Evolutionary conservation across 768 basidiomycete species (phyloP).

Genomic region (Termitomyces sp.): DNA sequence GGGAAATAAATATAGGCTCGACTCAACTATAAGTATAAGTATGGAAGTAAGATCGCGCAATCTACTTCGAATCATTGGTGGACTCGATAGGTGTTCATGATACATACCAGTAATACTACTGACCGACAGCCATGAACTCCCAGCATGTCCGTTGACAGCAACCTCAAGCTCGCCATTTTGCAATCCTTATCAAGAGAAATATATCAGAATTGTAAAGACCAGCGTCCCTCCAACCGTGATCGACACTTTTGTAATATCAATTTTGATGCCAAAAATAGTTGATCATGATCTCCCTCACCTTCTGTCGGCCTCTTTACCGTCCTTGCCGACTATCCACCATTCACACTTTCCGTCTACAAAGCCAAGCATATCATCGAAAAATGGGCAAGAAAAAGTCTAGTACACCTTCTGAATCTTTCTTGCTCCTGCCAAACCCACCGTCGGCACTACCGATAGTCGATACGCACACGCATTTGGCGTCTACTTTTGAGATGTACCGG

Average conservation of each 20-base stretch:
- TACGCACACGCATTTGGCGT: constrained; percentile 81
- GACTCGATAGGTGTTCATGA: too few relatives aligned
- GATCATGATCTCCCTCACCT: constrained; percentile 2
- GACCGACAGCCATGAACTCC: not conserved
- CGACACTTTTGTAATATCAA: not conserved
- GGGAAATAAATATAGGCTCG: too few relatives aligned
- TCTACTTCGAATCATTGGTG: too few relatives aligned
- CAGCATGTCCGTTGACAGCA: too few relatives aligned
- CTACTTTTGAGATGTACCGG: constrained; percentile 63
- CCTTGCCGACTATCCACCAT: not conserved
- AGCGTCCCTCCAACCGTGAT: not conserved
- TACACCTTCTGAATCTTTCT: constrained; percentile 28
- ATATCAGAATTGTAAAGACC: not conserved
- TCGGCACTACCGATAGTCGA: constrained; percentile 53
- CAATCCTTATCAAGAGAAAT: not conserved
- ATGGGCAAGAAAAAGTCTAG: constrained; percentile 37
- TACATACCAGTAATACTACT: too few relatives aligned
- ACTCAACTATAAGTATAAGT: too few relatives aligned
- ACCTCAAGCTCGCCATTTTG: too few relatives aligned
- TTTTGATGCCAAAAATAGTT: constrained; percentile 1
- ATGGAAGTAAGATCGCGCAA: too few relatives aligned
- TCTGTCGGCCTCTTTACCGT: constrained; percentile 1
- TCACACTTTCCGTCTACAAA: not conserved
- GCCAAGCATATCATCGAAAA: constrained; percentile 3
- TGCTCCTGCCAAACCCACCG: constrained; percentile 32